Evolutionary conservation across 768 basidiomycete species (phyloP).

Genomic region (Glaciozyma martinii): DNA sequence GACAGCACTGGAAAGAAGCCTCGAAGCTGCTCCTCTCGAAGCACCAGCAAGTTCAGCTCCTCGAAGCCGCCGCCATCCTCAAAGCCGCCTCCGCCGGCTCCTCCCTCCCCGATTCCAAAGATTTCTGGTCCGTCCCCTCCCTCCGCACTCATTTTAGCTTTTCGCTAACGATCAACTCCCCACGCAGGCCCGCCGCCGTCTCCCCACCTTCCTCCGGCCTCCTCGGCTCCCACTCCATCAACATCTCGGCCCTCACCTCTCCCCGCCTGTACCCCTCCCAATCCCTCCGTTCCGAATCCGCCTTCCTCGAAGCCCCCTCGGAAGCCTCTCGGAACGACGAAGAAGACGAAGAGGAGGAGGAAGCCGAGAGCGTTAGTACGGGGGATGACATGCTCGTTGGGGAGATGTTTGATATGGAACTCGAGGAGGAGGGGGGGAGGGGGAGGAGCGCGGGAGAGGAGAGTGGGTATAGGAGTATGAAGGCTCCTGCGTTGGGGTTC

Average conservation of each 20-base stretch:
- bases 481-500: neutral
- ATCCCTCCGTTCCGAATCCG: slow-evolving; percentile 20
- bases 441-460: neutral
- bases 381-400: slow-evolving; percentile 22
- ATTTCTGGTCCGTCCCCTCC: slow-evolving; percentile 63
- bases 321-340: slow-evolving; percentile 19
- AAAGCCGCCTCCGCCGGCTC: slow-evolving; percentile 57
- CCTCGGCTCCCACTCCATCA: slow-evolving; percentile 34
- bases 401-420: slow-evolving; percentile 33
- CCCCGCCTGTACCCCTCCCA: slow-evolving; percentile 22
- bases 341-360: slow-evolving; percentile 22
- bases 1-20: slow-evolving; percentile 92
- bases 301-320: slow-evolving; percentile 15
- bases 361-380: slow-evolving; percentile 11
- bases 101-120: slow-evolving; percentile 86
- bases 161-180: neutral
- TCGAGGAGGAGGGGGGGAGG: slow-evolving; percentile 13
- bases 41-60: slow-evolving; percentile 92
- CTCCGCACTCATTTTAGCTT: slow-evolving; percentile 43
- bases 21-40: slow-evolving; percentile 84
- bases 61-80: slow-evolving; percentile 95
- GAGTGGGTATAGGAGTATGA: neutral
- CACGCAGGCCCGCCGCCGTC: slow-evolving; percentile 34
- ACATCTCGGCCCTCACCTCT: slow-evolving; percentile 24
- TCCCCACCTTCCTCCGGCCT: slow-evolving; percentile 35